Conservation (phyloP, 2,329 filamentous ascomycete species). For the Trichoderma polysporum region DNA sequence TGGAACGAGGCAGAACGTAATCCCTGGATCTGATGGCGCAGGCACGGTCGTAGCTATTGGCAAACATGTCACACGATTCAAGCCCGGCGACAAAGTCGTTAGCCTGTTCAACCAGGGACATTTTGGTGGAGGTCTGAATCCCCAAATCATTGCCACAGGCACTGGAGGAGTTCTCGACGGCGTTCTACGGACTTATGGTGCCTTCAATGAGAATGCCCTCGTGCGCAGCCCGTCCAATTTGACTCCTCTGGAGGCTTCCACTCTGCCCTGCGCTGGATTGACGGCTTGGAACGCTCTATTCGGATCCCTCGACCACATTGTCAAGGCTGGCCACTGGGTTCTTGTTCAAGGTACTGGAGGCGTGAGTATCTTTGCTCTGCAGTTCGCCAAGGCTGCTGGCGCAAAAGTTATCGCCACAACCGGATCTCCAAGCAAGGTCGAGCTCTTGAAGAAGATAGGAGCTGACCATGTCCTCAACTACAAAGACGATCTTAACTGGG, state of each 20-base stretch:
- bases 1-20: constrained; percentile 41
- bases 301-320: constrained; percentile 46
- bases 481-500: constrained; percentile 46
- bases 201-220: constrained; percentile 67
- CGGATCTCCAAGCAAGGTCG: constrained; percentile 44
- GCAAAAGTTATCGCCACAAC: constrained; percentile 52
- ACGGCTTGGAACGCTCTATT: constrained; percentile 68
- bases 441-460: constrained; percentile 45
- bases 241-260: constrained; percentile 52
- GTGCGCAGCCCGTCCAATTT: constrained; percentile 61
- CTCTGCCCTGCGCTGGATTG: constrained; percentile 59
- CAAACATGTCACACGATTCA: constrained; percentile 47
- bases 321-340: constrained; percentile 58
- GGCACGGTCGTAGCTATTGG: constrained; percentile 55
- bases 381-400: constrained; percentile 52
- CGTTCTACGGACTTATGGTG: constrained; percentile 64
- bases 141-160: constrained; percentile 46
- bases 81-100: constrained; percentile 53
- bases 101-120: constrained; percentile 63
- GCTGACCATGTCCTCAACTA: constrained; percentile 54
- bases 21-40: constrained; percentile 54
- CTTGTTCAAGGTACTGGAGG: constrained; percentile 71
- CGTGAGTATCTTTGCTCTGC: constrained; percentile 65
- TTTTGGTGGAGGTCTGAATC: constrained; percentile 44
- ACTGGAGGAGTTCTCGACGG: constrained; percentile 70